Evolutionary conservation across 768 basidiomycete genomes (phyloP), one percentile per base, ranked within the genome.

Genomic region (Boletus reticuloceps): DNA sequence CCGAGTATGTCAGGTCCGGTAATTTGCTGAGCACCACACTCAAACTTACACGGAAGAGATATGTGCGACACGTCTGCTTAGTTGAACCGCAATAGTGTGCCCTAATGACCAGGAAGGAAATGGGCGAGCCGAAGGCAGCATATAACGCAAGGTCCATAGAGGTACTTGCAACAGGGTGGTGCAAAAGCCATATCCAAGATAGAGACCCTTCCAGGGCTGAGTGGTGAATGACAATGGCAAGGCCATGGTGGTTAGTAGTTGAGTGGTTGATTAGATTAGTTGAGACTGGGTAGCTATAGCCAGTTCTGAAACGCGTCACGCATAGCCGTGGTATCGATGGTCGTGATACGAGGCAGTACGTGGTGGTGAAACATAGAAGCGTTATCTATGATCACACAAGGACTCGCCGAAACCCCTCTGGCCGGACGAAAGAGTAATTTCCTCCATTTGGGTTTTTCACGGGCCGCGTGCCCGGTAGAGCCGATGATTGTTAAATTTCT

Each of bases 141-240:
- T 57, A 29, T 74, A 71, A 17, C 74, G 54, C 8, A 83, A 50
- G 19, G 70, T 58, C 81, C 83, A 83, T 43, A 77, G 58, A 3
- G 83, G 82, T 45, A 82, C 44, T 29, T 76, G 76, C 34, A 84
- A 36, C 39, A 80, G 70, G 36, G 76, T 50, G 6, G 74, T 60
- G 16, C 78, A 32, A 19, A 79, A 44, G 46, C 76, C 73, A 60
- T 79, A 81, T 7, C 69, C 62, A 27, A 82, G 60, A 65, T 80
- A 83, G 34, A 82, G 51, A 10, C 66, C 70, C 61, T 81, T 83
- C 66, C 79, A 63, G 10, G 83, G 81, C 58, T 83, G 83, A 10
- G 51, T 39, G 29, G 50, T 41, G 50, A 31, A 61, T 42, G 44
- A 51, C 31, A 46, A 32, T 38, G 43, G 40, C 17, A 17, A 51